Evolutionary conservation across 208 protist genomes (phyloP).

Genomic region (Pavlovales sp.): DNA sequence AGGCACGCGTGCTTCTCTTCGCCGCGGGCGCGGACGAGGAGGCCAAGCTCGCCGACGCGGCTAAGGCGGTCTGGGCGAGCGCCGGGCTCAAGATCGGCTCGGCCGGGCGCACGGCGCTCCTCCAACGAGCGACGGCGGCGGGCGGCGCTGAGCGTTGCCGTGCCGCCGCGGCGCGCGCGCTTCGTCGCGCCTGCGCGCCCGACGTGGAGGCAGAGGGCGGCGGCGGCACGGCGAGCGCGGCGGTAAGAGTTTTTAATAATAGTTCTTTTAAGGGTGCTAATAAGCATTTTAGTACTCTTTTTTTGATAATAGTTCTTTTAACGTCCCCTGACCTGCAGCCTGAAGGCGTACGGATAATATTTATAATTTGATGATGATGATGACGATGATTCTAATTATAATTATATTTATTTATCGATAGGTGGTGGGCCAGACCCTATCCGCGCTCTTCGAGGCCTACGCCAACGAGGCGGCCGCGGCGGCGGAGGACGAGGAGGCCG

Average conservation of each 20-base stretch:
- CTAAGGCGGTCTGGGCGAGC: not conserved
- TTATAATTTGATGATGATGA: too few relatives aligned
- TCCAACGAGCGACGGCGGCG: not conserved
- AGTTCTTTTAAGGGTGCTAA: too few relatives aligned
- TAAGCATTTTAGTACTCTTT: too few relatives aligned
- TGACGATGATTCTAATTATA: too few relatives aligned
- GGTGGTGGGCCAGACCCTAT: not conserved
- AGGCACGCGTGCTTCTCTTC: not conserved
- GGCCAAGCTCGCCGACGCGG: not conserved
- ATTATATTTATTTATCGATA: too few relatives aligned
- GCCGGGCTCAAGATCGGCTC: not conserved
- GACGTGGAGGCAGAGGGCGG: too few relatives aligned
- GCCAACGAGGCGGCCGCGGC: not conserved
- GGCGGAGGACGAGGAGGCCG: not conserved
- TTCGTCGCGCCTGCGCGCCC: not conserved
- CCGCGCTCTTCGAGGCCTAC: not conserved
- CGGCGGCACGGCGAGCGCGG: too few relatives aligned
- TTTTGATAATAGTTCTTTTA: too few relatives aligned
- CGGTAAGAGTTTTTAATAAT: too few relatives aligned
- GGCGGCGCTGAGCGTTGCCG: not conserved
- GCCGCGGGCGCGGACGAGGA: not conserved
- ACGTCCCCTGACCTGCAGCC: too few relatives aligned
- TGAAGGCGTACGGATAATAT: too few relatives aligned
- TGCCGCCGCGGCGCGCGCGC: too few relatives aligned
- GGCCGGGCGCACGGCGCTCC: not conserved